These are phyloP conservation scores for Leccinum boreale DNA, from an alignment of 768 basidiomycete species.

Conservation along the genomic window DNA sequence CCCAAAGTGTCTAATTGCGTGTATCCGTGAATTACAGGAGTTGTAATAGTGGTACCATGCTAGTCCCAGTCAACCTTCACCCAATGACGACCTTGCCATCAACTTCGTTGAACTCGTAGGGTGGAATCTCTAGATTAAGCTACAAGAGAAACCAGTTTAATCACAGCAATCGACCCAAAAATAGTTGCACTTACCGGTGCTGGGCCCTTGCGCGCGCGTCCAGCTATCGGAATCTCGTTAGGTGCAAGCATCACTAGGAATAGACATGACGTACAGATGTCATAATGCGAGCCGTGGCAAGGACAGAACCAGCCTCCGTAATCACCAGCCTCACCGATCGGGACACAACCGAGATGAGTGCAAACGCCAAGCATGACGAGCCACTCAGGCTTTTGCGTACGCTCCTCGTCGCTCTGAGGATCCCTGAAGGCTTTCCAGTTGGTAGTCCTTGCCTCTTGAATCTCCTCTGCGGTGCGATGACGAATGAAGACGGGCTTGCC, in stretches of 20 bases:
- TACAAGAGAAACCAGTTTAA: conserved; percentile 28
- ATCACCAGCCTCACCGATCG: conserved; percentile 96
- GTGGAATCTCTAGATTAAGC: conserved; percentile 94
- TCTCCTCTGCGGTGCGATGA: conserved; percentile 88
- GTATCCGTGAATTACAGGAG: conserved; percentile 17
- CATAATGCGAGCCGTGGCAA: conserved; percentile 98
- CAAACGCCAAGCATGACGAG: conserved; percentile 89
- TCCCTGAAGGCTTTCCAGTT: conserved; percentile 90
- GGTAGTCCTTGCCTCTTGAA: conserved; percentile 82
- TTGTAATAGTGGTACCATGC: conserved; percentile 9
- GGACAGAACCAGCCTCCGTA: conserved; percentile 99
- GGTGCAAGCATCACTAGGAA: not conserved
- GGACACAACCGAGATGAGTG: conserved; percentile 98
- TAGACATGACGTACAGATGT: conserved; percentile 69
- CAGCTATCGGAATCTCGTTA: conserved; percentile 50
- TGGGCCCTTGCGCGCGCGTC: conserved; percentile 93
- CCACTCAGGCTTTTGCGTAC: conserved; percentile 96
- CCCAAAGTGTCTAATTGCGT: conserved; percentile 23
- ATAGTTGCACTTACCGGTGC: conserved; percentile 68
- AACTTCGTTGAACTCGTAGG: conserved; percentile 82
- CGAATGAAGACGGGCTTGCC: conserved; percentile 99
- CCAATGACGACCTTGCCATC: conserved; percentile 87
- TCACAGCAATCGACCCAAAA: not conserved
- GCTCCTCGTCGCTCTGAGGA: conserved; percentile 84
- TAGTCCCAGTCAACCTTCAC: conserved; percentile 34